Percentiles rank a stretch among this genome's conserved stretches.
phyloP scores from a whole-genome alignment of 352 stramenopile species.

The Phytophthora cactorum region DNA sequence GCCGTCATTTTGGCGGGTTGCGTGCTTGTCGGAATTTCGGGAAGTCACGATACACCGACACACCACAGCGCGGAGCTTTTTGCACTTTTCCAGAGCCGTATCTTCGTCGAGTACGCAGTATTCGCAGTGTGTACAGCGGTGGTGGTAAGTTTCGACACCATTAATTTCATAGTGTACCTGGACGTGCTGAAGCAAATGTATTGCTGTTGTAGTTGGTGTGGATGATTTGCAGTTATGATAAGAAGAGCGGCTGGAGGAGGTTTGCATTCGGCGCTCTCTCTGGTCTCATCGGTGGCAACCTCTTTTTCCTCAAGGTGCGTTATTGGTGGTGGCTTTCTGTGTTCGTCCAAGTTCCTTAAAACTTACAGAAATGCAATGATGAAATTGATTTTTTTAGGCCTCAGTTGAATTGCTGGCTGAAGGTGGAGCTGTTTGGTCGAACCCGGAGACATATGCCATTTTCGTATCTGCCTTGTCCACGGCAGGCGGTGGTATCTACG shows the following conservation, averaged over 20 bases:
- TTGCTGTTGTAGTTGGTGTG: conserved; percentile 60
- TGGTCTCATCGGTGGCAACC: conserved; percentile 82
- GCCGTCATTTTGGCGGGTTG: conserved; percentile 82
- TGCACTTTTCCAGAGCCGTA: conserved; percentile 67
- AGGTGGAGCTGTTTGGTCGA: conserved; percentile 69
- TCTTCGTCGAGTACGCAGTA: conserved; percentile 79
- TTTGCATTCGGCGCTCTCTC: conserved; percentile 86
- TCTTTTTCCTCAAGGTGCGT: conserved; percentile 88
- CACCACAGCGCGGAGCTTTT: conserved; percentile 83
- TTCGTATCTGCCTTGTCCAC: conserved; percentile 64
- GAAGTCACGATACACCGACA: conserved; percentile 80
- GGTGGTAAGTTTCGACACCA: conserved; percentile 44
- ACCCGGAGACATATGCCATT: conserved; percentile 80
- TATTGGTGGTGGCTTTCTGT: background rate
- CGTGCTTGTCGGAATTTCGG: conserved; percentile 76
- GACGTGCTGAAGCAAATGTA: conserved; percentile 9
- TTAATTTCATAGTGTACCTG: background rate
- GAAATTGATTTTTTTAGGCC: conserved; percentile 43
- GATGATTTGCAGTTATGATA: conserved; percentile 71
- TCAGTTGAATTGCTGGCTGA: conserved; percentile 84
- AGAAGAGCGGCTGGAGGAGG: conserved; percentile 71
- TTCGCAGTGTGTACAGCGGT: conserved; percentile 43
- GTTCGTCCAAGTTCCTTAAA: background rate
- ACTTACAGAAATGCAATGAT: background rate
- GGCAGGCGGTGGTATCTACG: conserved; percentile 80